Percentiles rank a stretch among this genome's conserved stretches.
These are phyloP conservation scores for Epicoccum sorghinum DNA, from an alignment of 2,329 filamentous ascomycete genomes.

Conservation along the genomic window DNA sequence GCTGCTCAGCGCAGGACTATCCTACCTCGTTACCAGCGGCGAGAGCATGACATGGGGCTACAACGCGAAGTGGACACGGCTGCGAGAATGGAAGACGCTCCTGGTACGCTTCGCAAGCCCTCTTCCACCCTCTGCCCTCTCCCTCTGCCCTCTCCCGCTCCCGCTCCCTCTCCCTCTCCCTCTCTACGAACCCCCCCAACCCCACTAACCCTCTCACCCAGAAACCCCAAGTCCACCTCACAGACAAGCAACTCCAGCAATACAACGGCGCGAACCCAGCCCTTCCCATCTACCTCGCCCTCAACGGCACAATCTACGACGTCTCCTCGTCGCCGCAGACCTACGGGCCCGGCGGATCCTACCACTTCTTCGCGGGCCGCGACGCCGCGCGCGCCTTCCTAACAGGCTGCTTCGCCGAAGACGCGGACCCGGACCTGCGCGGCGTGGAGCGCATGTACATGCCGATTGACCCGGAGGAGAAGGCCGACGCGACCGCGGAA, in stretches of 20 bases:
- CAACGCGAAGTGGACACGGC: conserved; percentile 47
- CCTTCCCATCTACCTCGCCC: conserved; percentile 85
- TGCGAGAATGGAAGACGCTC: conserved; percentile 42
- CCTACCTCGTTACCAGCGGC: conserved; percentile 76
- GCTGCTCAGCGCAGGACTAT: conserved; percentile 70
- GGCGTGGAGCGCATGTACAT: conserved; percentile 87
- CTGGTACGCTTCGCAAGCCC: conserved; percentile 25
- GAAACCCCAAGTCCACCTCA: conserved; percentile 70
- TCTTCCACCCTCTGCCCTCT: background rate
- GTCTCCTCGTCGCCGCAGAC: conserved; percentile 65
- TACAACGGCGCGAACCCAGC: conserved; percentile 79
- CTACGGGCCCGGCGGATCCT: conserved; percentile 76
- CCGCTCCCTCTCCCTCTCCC: background rate
- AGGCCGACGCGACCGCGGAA: conserved; percentile 25
- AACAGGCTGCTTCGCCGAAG: conserved; percentile 88
- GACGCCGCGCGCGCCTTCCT: conserved; percentile 90
- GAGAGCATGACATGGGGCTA: conserved; percentile 55
- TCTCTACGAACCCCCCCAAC: background rate
- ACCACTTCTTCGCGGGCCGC: conserved; percentile 82
- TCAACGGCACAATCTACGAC: conserved; percentile 88
- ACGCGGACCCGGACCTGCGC: conserved; percentile 81
- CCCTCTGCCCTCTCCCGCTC: too few species aligned
- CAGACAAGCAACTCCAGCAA: conserved; percentile 71
- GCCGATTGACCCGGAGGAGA: conserved; percentile 64
- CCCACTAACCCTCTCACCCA: conserved; percentile 21